Base-by-base conservation (phyloP, 2,329 filamentous ascomycete species). In the Venturia pyrina region DNA sequence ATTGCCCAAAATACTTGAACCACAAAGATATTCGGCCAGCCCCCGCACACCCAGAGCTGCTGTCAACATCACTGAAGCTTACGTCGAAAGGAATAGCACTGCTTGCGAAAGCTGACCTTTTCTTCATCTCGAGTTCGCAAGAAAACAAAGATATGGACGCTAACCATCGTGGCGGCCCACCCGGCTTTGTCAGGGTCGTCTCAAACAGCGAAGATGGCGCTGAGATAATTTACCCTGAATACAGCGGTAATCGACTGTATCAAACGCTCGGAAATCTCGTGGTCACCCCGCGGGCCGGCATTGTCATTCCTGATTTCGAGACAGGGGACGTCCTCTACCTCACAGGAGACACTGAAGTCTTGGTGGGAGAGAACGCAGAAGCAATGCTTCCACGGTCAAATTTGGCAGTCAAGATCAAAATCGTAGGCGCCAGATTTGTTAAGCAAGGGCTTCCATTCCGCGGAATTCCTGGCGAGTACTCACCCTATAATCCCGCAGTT, bases 1-100 rank as follows among this genome's bases (percentile, higher is more conserved):
- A 95, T 70, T 96, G 91, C 71, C 91, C 91, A 1, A 96, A 96
- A 75, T 96, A 96, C 71, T 73, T 96, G 43, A 95, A 93, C 75
- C 85, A 85, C 71, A 92, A 89, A 73, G 78, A 79, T 1, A 85
- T 96, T 48, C 72, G 76, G 1, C 81, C 83, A 5, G 81, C 83
- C 57, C 68, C 79, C 0, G 82, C 88, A 1, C 73, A 79, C 17
- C 84, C 89, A 11, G 75, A 75, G 60, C 74, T 87, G 0, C 67
- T 83, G 1, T 82, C 82, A 0, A 73, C 79, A 32, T 78, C 76
- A 2, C 69, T 80, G 3, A 75, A 78, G 3, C 76, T 93, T 4
- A 75, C 83, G 0, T 70, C 73, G 8, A 79, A 80, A 62, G 89
- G 87, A 0, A 68, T 87, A 10, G 77, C 82, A 8, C 72, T 95